Base-by-base conservation (phyloP, 768 basidiomycete species). In the Gelatoporia subvermispora region DNA sequence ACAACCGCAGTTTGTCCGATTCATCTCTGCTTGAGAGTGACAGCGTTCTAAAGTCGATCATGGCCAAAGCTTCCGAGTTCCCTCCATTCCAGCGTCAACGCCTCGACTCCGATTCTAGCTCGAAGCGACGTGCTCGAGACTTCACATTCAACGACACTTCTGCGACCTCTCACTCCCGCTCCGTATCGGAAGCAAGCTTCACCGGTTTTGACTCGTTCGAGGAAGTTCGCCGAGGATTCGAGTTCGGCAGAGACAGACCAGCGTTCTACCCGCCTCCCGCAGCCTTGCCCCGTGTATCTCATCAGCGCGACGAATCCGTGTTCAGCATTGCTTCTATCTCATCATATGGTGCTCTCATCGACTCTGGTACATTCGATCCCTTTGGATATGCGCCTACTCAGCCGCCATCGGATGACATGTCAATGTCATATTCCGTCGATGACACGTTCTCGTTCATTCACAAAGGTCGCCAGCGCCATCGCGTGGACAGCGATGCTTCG, bases 321-420 rank as follows among this genome's bases (percentile, higher is more conserved):
- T 77, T 83, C 64, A 88, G 85, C 58, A 82, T 91, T 43, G 84
- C 85, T 0, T 89, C 88, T 0, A 77, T 90, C 4, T 90, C 88
- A 0, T 89, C 88, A 0, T 88, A 86, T 50, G 88, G 89, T 3
- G 72, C 72, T 2, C 78, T 86, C 31, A 68, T 85, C 51, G 76
- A 85, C 48, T 62, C 72, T 16, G 88, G 88, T 16, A 62, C 74
- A 1, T 61, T 55, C 2, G 88, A 92, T 62, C 88, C 88, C 0
- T 91, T 91, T 63, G 85, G 85, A 36, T 90, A 82, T 50, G 46
- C 79, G 13, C 74, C 77, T 18, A 79, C 77, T 46, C 61, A 81
- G 7, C 83, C 83, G 0, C 73, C 73, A 0, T 82, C 81, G 0
- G 81, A 83, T 52, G 75, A 84, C 36, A 70, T 82, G 53, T 76